phyloP scores from a whole-genome alignment of 352 stramenopile genomes.

The Nothophytophthora sp. region DNA sequence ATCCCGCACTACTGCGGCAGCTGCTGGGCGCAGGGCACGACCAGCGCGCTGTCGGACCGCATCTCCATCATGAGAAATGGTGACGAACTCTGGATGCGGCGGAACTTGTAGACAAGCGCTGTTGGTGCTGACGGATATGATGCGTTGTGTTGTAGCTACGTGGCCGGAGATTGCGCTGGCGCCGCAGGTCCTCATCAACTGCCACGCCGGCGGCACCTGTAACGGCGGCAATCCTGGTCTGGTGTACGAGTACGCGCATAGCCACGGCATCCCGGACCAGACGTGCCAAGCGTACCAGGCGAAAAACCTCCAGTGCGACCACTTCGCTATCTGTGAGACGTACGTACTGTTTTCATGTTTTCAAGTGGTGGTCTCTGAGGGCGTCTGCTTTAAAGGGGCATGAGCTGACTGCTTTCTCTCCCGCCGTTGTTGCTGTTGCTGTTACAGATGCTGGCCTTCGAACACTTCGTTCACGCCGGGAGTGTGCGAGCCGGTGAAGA shows the following conservation, averaged over 20 bases:
- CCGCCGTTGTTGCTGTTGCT: background rate
- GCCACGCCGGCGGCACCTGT: conserved; percentile 75
- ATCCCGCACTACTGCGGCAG: conserved; percentile 95
- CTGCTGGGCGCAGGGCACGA: conserved; percentile 92
- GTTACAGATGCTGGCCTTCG: conserved; percentile 75
- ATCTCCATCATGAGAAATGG: conserved; percentile 91
- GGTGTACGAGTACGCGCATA: conserved; percentile 87
- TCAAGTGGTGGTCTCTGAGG: too few species aligned
- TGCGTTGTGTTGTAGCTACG: conserved; percentile 31
- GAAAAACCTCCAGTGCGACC: conserved; percentile 78
- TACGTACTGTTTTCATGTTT: conserved; percentile 25
- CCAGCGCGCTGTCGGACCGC: conserved; percentile 88
- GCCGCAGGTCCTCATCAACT: conserved; percentile 87
- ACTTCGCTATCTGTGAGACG: conserved; percentile 83
- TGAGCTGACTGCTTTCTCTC: conserved; percentile 2
- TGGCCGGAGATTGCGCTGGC: conserved; percentile 86
- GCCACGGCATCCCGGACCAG: conserved; percentile 91
- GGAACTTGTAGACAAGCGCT: too few species aligned
- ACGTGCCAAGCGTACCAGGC: conserved; percentile 93
- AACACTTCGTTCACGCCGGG: conserved; percentile 88
- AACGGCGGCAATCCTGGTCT: conserved; percentile 78
- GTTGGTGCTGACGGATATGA: conserved; percentile 1
- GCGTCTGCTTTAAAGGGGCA: background rate
- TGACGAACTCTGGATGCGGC: conserved; percentile 20
- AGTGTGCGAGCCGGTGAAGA: conserved; percentile 83